Conservation (phyloP, 352 stramenopile genomes). For the Phytophthora podocarpi region DNA sequence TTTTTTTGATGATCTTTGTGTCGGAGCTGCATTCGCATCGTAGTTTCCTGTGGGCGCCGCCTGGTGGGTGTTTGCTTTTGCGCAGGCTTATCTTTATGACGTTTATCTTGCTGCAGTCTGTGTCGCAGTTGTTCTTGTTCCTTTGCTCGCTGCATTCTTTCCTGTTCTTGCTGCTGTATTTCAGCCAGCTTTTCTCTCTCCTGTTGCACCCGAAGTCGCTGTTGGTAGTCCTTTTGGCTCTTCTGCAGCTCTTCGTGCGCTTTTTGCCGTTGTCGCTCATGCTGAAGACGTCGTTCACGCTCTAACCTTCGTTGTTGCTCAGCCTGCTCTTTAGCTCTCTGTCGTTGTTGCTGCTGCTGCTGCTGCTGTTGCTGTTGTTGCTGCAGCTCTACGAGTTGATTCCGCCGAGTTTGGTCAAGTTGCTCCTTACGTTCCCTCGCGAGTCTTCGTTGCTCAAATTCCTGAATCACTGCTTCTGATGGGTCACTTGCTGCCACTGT, state of each 20-base stretch:
- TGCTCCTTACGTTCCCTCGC: constrained; percentile 31
- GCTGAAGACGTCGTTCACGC: constrained; percentile 14
- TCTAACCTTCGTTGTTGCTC: constrained; percentile 14
- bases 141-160: constrained; percentile 17
- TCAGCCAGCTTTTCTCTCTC: constrained; percentile 34
- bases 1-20: constrained; percentile 3
- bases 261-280: constrained; percentile 31
- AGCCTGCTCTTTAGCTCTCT: constrained; percentile 5
- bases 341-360: constrained; percentile 15
- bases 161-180: constrained; percentile 17
- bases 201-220: constrained; percentile 24
- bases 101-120: constrained; percentile 22
- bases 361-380: constrained; percentile 19
- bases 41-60: not conserved
- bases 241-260: constrained; percentile 27
- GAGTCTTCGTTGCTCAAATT: constrained; percentile 40
- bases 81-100: not conserved
- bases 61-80: constrained; percentile 1
- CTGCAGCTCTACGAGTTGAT: constrained; percentile 17
- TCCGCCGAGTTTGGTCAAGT: constrained; percentile 7
- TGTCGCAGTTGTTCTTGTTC: constrained; percentile 30
- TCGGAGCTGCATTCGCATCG: not conserved
- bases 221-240: constrained; percentile 38
- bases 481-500: constrained; percentile 1
- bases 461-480: constrained; percentile 29